phyloP scores from a whole-genome alignment of 176 grass and related monocot species.

The Rhynchospora breviuscula region DNA sequence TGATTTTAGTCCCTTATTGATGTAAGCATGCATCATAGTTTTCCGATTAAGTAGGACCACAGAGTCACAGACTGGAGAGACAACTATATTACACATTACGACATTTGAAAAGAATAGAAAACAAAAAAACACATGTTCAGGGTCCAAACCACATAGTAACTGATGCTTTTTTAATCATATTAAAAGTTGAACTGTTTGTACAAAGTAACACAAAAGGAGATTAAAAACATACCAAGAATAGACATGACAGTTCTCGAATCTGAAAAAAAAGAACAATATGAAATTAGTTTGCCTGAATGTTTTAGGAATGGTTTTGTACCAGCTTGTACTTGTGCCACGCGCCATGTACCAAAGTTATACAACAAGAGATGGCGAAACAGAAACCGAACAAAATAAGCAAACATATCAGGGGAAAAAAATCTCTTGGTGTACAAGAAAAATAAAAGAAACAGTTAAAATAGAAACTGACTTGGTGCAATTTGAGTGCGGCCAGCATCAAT shows the following conservation, averaged over 20 bases:
- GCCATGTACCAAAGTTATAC: not conserved
- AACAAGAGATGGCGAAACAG: not conserved
- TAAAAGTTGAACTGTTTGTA: not conserved
- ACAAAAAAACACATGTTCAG: not conserved
- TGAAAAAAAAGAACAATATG: constrained; percentile 25
- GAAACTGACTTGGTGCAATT: constrained; percentile 89
- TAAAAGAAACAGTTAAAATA: not conserved
- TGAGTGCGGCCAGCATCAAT: constrained; percentile 97
- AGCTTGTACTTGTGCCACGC: not conserved
- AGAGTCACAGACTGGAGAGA: not conserved
- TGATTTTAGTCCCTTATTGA: not conserved
- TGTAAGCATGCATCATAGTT: not conserved
- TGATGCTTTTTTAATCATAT: not conserved
- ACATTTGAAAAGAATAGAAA: not conserved
- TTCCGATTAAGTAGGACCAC: not conserved
- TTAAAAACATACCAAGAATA: constrained; percentile 54
- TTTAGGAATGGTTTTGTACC: not conserved
- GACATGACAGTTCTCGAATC: constrained; percentile 89
- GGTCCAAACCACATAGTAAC: not conserved
- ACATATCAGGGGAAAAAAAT: not conserved
- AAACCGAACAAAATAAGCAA: not conserved
- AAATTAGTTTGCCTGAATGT: not conserved
- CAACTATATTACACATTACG: not conserved
- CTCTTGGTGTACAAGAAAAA: not conserved
- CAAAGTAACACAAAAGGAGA: not conserved